Base-by-base conservation (phyloP, 2,329 filamentous ascomycete genomes). In the Triangularia setosa region DNA sequence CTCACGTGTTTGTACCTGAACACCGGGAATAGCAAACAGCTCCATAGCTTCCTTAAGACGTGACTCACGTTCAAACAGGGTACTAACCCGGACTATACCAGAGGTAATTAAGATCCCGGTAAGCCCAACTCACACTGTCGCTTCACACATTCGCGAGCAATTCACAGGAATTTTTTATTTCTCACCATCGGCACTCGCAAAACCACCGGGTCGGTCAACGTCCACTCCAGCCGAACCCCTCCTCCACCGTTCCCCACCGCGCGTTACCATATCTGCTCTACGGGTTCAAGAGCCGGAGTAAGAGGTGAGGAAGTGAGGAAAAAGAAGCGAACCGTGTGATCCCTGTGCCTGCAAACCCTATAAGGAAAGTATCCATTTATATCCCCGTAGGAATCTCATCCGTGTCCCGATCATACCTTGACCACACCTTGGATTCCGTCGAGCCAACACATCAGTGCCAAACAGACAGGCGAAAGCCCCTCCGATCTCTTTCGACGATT, bases 351-450 rank as follows among this genome's bases (percentile, higher is more conserved):
- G 35, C 40, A 60, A 48, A 30, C 53, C 60, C 61, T 58, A 61
- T 62, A 64, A 60, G 56, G 63, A 59, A 61, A 54, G n/a, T 48
- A 52, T 54, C 54, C 55, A 53, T 60, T 60, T 65, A 61, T 61
- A 61, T 60, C 35, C 58, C 16, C 25, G 23, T 9, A 25, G 58
- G 25, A 59, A 35, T 21, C 33, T 23, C 35, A 48, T 48, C 40
- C 40, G 40, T 48, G 40, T 48, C 40, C n/a, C n/a, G 40, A 48
- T 48, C 40, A 48, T n/a, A 48, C 40, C 40, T 21, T 21, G n/a
- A 48, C 40, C 40, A 48, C 40, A 48, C 40, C 40, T 48, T 48
- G 40, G 40, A 48, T n/a, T 9, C 8, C 8, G 35, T 40, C 35
- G 40, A 21, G 40, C 40, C 40, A 48, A 48, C 40, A 48, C 40